Percentiles rank a stretch among this genome's conserved stretches.
phyloP scores from a whole-genome alignment of 768 basidiomycete genomes.

The Cystobasidium ongulense region DNA sequence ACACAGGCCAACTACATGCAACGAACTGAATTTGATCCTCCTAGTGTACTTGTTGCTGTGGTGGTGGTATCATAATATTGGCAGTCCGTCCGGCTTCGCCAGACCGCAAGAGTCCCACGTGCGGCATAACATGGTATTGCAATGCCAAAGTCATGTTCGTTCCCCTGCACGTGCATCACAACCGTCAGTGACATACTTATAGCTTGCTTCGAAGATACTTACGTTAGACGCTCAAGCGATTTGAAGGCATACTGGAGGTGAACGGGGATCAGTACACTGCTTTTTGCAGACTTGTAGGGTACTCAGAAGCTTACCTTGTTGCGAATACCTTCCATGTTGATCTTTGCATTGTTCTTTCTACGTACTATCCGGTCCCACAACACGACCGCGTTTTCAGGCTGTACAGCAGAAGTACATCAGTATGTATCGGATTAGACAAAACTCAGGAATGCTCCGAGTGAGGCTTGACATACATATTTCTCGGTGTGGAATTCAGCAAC shows the following conservation, averaged over 20 bases:
- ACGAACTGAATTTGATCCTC: neutral
- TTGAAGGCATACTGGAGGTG: neutral
- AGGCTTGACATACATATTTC: slow-evolving; percentile 56
- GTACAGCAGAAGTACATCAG: neutral
- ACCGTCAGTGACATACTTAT: neutral
- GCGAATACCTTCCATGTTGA: slow-evolving; percentile 56
- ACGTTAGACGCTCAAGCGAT: neutral
- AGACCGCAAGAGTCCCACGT: slow-evolving; percentile 68
- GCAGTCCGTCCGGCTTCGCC: slow-evolving; percentile 59
- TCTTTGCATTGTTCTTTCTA: slow-evolving; percentile 63
- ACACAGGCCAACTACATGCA: neutral
- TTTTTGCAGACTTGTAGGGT: slow-evolving; percentile 42
- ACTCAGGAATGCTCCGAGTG: neutral
- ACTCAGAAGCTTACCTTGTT: slow-evolving; percentile 52
- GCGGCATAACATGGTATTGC: slow-evolving; percentile 85
- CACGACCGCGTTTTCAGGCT: slow-evolving; percentile 60
- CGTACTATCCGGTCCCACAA: slow-evolving; percentile 87
- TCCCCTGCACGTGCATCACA: slow-evolving; percentile 30
- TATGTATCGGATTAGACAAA: neutral
- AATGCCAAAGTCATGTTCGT: slow-evolving; percentile 62
- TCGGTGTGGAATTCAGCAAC: slow-evolving; percentile 71
- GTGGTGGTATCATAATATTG: slow-evolving; percentile 39
- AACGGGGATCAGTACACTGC: slow-evolving; percentile 51
- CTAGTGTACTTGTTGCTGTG: slow-evolving; percentile 1
- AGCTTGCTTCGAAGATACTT: neutral